Conservation (phyloP, 306 rosid species). For the Rosa chinensis region DNA sequence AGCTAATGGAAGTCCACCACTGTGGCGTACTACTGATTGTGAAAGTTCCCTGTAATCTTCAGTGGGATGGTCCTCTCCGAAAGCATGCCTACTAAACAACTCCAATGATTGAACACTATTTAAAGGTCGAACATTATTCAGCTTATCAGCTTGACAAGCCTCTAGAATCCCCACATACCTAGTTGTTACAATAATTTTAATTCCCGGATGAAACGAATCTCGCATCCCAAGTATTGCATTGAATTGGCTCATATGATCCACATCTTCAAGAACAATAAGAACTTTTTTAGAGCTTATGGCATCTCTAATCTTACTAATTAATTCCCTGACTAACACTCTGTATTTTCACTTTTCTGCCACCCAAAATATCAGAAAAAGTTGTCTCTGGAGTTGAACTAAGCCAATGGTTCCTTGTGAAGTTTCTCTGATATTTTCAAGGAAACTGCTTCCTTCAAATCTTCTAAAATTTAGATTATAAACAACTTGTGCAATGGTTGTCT, state of each 20-base stretch:
- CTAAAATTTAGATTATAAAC: not conserved
- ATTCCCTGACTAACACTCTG: not conserved
- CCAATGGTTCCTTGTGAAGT: not conserved
- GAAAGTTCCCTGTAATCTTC: not conserved
- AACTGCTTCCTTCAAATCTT: not conserved
- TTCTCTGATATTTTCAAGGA: slow-evolving; percentile 2
- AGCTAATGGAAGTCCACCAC: not conserved
- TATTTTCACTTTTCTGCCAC: not conserved
- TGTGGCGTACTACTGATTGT: not conserved
- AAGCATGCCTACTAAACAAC: slow-evolving; percentile 2
- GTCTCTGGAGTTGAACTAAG: not conserved
- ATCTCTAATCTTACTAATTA: not conserved
- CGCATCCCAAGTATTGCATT: not conserved
- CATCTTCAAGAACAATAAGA: not conserved
- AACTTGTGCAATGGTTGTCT: too few relatives aligned
- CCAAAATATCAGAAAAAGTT: slow-evolving; percentile 1
- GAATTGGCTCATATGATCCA: not conserved
- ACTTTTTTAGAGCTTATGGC: not conserved
- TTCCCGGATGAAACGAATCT: not conserved
- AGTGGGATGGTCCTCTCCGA: not conserved
- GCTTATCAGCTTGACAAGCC: not conserved
- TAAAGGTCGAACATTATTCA: not conserved
- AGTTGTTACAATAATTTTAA: not conserved
- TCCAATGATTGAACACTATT: not conserved
- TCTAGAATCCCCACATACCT: not conserved